Percentiles rank a stretch among this genome's conserved stretches.
Evolutionary conservation across 805 yeast species (phyloP).

Genomic region (Wickerhamiella lipophila): DNA sequence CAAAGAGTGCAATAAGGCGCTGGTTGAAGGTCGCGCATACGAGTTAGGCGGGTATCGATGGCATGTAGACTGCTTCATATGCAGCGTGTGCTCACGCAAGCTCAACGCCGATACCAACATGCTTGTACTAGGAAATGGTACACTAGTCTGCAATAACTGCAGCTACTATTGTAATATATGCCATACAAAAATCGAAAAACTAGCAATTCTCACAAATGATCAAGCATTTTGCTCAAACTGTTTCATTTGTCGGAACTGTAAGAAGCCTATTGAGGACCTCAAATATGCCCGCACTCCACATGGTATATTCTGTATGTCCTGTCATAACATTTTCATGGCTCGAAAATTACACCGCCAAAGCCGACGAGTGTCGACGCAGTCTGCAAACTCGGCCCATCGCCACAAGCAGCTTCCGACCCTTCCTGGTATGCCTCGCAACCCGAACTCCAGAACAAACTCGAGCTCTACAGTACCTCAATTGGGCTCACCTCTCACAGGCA

Average conservation of each 20-base stretch:
- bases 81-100: conserved; percentile 68
- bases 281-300: conserved; percentile 86
- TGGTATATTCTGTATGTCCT: conserved; percentile 84
- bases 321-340: conserved; percentile 73
- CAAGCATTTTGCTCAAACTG: conserved; percentile 88
- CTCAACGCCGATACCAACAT: conserved; percentile 83
- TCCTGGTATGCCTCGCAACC: conserved; percentile 14
- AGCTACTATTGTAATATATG: conserved; percentile 85
- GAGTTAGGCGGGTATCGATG: conserved; percentile 90
- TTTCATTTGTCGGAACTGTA: conserved; percentile 81
- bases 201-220: conserved; percentile 89
- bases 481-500: conserved; percentile 9
- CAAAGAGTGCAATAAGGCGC: conserved; percentile 25
- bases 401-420: conserved; percentile 19
- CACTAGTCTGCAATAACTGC: conserved; percentile 78
- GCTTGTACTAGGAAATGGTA: conserved; percentile 85
- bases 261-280: conserved; percentile 70
- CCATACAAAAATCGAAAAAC: conserved; percentile 73
- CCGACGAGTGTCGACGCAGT: conserved; percentile 7
- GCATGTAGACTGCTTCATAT: conserved; percentile 88
- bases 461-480: conserved; percentile 6
- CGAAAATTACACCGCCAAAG: conserved; percentile 46
- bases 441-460: not conserved
- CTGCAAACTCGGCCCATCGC: conserved; percentile 9
- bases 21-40: conserved; percentile 82